A percentile compares a stretch with the other conserved stretches of the same genome.
These are phyloP conservation scores for Herpetomonas samuelpessoai DNA, from an alignment of 208 protist species.

Conservation along the genomic window DNA sequence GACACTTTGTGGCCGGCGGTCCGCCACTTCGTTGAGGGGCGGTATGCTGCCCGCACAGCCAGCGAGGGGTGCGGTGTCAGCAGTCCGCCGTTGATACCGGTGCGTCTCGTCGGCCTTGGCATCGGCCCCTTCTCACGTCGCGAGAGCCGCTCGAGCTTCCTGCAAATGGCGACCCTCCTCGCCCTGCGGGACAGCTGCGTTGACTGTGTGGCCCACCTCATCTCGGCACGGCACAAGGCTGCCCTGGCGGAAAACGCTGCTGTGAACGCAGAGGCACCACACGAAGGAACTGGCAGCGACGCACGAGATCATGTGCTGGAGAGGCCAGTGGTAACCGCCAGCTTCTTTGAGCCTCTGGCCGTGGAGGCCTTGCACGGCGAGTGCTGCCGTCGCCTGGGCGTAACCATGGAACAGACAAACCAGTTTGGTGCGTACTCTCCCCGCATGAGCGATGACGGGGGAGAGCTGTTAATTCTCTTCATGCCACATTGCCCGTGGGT, in stretches of 20 bases:
- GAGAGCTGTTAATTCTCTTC: slow-evolving; percentile 44
- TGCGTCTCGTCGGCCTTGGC: slow-evolving; percentile 41
- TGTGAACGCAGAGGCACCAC: background rate
- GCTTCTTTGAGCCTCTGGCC: slow-evolving; percentile 20
- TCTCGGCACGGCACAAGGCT: background rate
- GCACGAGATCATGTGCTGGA: background rate
- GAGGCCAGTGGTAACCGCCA: background rate
- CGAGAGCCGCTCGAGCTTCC: slow-evolving; percentile 33
- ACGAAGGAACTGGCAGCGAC: background rate
- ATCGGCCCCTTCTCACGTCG: slow-evolving; percentile 42
- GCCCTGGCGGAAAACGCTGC: slow-evolving; percentile 3
- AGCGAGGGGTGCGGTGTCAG: no score
- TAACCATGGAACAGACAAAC: slow-evolving; percentile 44
- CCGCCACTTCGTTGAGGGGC: slow-evolving; percentile 6
- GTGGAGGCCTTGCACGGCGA: slow-evolving; percentile 18
- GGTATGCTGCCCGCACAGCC: background rate
- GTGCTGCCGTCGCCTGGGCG: slow-evolving; percentile 37
- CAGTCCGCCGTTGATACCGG: slow-evolving; percentile 1
- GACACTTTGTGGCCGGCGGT: slow-evolving; percentile 16
- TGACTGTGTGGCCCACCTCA: background rate
- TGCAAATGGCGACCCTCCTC: slow-evolving; percentile 56
- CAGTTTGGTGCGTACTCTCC: slow-evolving; percentile 36
- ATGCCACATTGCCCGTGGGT: slow-evolving; percentile 66
- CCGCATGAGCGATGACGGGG: background rate
- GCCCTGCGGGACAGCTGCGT: slow-evolving; percentile 23